These are phyloP conservation scores for Fusarium redolens DNA, from an alignment of 2,329 filamentous ascomycete species.

Conservation along the genomic window DNA sequence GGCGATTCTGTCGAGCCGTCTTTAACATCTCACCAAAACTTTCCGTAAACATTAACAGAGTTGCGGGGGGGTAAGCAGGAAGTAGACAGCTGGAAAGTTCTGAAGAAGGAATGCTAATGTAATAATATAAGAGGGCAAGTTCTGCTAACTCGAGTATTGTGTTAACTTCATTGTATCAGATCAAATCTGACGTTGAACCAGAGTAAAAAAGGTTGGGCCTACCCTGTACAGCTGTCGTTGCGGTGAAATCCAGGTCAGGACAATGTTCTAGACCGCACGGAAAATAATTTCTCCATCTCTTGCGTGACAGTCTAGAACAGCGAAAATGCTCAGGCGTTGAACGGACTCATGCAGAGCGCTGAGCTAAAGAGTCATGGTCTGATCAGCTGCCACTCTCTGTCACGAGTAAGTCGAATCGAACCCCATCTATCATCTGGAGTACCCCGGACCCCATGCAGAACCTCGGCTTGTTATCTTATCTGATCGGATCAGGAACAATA, in stretches of 20 bases:
- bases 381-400: background rate
- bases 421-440: background rate
- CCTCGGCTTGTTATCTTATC: conserved; percentile 16
- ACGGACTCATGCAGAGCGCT: background rate
- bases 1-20: too few species aligned
- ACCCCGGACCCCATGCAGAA: background rate
- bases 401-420: background rate
- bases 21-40: too few species aligned
- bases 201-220: background rate
- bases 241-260: fast-evolving
- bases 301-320: background rate
- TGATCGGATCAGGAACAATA: background rate
- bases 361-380: background rate
- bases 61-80: too few species aligned
- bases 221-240: background rate
- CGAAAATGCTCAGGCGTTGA: background rate
- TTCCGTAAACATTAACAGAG: too few species aligned
- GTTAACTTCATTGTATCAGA: fast-evolving
- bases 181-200: too few species aligned
- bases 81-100: too few species aligned
- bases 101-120: too few species aligned
- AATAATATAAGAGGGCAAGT: too few species aligned
- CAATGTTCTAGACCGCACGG: background rate
- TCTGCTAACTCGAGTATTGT: background rate
- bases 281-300: background rate